A percentile compares a stretch with the other conserved stretches of the same genome.
Evolutionary conservation across 495 filamentous ascomycete species (phyloP).

Genomic region (Diplogelasinospora grovesii): DNA sequence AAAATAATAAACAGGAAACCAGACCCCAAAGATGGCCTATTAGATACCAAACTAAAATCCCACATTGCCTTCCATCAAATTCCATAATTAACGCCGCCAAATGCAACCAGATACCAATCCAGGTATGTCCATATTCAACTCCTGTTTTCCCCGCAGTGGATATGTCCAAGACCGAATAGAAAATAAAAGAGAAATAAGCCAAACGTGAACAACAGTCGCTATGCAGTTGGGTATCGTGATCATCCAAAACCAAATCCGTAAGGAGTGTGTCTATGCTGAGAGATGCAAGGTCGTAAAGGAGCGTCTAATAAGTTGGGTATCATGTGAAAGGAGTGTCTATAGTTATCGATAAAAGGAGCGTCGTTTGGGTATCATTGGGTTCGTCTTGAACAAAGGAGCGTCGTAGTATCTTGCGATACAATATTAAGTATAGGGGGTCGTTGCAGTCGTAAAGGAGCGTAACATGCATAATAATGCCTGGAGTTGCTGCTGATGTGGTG

Average conservation of each 20-base stretch:
- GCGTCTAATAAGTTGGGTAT: no score
- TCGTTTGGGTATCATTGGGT: constrained; percentile 38
- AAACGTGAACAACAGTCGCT: constrained; percentile 43
- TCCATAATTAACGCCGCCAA: background rate
- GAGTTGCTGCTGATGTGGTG: constrained; percentile 24
- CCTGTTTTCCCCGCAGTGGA: background rate
- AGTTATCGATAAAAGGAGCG: constrained; percentile 34
- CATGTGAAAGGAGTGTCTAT: constrained; percentile 36
- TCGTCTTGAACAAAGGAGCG: constrained; percentile 35
- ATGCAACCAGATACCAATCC: background rate
- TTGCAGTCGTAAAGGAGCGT: constrained; percentile 40
- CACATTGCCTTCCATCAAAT: background rate
- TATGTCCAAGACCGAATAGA: constrained; percentile 7
- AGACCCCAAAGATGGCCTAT: background rate
- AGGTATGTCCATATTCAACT: background rate
- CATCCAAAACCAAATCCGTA: constrained; percentile 23
- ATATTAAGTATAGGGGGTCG: constrained; percentile 19
- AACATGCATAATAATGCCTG: constrained; percentile 22
- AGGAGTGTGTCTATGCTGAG: constrained; percentile 31
- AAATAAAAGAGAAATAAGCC: constrained; percentile 13
- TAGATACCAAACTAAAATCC: background rate
- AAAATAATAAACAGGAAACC: background rate
- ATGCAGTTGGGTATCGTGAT: constrained; percentile 45
- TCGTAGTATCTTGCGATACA: constrained; percentile 18
- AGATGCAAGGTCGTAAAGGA: constrained; percentile 16